A percentile compares a stretch with the other conserved stretches of the same genome.
phyloP scores from a whole-genome alignment of 2,329 filamentous ascomycete genomes.

The Fusarium nelsonii region DNA sequence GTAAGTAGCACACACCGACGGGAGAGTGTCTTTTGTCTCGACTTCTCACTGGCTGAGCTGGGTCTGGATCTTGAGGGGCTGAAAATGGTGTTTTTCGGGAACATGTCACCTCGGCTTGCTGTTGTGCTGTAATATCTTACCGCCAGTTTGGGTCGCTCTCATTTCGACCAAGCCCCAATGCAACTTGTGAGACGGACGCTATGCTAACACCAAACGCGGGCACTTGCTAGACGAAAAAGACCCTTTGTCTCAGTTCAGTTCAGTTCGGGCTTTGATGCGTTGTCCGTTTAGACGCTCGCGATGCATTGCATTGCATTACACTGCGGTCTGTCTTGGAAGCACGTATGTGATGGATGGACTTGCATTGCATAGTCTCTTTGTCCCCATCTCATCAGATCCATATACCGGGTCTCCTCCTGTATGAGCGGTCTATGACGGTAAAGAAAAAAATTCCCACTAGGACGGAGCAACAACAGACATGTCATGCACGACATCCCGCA shows the following conservation, averaged over 20 bases:
- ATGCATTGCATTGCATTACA: constrained; percentile 1
- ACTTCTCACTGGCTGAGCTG: background rate
- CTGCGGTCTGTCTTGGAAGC: background rate
- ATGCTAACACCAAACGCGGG: constrained; percentile 3
- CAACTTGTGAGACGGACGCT: constrained; percentile 17
- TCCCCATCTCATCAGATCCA: constrained; percentile 18
- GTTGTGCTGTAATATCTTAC: constrained; percentile 24
- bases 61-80: background rate
- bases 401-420: constrained; percentile 13
- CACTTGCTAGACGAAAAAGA: constrained; percentile 12
- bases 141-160: constrained; percentile 38
- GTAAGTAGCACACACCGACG: background rate
- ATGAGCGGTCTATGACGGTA: constrained; percentile 18
- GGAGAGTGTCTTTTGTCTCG: background rate
- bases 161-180: constrained; percentile 19
- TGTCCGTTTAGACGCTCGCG: constrained; percentile 12
- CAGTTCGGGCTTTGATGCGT: constrained; percentile 5
- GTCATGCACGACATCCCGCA: constrained; percentile 45
- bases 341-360: background rate
- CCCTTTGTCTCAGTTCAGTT: constrained; percentile 1
- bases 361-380: constrained; percentile 8
- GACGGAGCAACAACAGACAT: constrained; percentile 14
- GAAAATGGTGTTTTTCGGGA: background rate
- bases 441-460: constrained; percentile 15
- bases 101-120: constrained; percentile 18